Conservation (phyloP, 1,139 yeast species). For the Debaryomycetaceae sp. region DNA sequence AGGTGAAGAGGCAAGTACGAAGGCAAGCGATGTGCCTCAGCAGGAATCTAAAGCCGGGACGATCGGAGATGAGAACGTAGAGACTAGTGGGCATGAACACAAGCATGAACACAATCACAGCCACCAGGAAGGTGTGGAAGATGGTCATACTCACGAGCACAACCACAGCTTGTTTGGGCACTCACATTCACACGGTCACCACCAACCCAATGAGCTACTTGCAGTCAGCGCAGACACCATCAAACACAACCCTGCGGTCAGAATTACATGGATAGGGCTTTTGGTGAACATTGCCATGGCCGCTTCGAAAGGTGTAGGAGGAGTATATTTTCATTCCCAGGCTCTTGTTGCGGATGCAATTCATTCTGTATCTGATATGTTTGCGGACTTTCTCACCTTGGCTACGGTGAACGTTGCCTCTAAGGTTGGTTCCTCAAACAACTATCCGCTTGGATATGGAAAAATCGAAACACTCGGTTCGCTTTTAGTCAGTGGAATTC, state of each 20-base stretch:
- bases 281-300: constrained; percentile 84
- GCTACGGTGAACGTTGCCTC: constrained; percentile 82
- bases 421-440: constrained; percentile 54
- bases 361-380: constrained; percentile 85
- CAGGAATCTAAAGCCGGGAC: background rate
- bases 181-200: constrained; percentile 33
- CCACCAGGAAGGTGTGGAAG: constrained; percentile 18
- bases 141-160: constrained; percentile 28
- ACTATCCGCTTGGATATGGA: constrained; percentile 88
- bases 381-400: constrained; percentile 84
- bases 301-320: constrained; percentile 81
- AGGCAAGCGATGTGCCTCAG: background rate
- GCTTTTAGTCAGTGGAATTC: constrained; percentile 75
- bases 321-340: constrained; percentile 89
- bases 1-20: background rate
- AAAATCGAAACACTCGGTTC: constrained; percentile 92
- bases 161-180: constrained; percentile 21
- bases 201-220: constrained; percentile 41
- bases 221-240: constrained; percentile 27
- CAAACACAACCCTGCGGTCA: constrained; percentile 72
- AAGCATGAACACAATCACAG: constrained; percentile 7
- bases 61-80: background rate
- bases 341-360: constrained; percentile 92
- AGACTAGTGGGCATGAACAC: background rate
- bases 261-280: constrained; percentile 91